Evolutionary conservation across 139 green algal species (phyloP), one percentile per base, ranked within the genome.

Genomic region (Klebsormidium nitens): DNA sequence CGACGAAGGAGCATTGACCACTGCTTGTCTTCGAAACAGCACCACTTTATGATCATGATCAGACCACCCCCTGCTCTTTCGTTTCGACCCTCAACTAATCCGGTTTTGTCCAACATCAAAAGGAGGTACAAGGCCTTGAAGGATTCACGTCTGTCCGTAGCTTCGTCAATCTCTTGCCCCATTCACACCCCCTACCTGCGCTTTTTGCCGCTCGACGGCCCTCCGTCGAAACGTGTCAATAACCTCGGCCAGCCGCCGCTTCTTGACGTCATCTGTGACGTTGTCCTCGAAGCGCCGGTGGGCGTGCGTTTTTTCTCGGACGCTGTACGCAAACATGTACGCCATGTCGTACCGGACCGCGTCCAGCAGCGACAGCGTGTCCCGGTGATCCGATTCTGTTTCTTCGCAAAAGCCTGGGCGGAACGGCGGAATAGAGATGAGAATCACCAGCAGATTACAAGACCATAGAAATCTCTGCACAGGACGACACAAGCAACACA

Each of bases 271-370:
- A n/a, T 80, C 72, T 2, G 80, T 75, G 5, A 95, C 84, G 75
- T 90, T 77, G 58, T 91, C 89, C 66, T 72, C 34, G n/a, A 85
- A 72, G 46, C 90, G 81, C 1, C 89, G 69, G 19, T 89, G 82
- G 11, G 91, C 91, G 58, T 89, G 76, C 0, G 91, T 96, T 66
- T 86, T 87, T 5, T 89, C 84, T 0, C 91, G 77, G 44, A 83
- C 26, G 32, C 67, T 86, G 86, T 96, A 96, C 14, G 86, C 84
- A 76, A 95, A 96, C 71, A 96, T 71, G 71, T 93, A 96, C 3
- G 85, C 91, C 62, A 86, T 77, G 38, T 95, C 88, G 65, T 87
- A 96, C 5, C 69, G 66, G 0, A 82, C 74, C 23, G 2, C 39
- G 1, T 39, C 48, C 80, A 97, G 75, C 14, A 97, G 78, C 34